Evolutionary conservation across 2,329 filamentous ascomycete species (phyloP), one percentile per base, ranked within the genome.

Genomic region (Monosporascus sp.): DNA sequence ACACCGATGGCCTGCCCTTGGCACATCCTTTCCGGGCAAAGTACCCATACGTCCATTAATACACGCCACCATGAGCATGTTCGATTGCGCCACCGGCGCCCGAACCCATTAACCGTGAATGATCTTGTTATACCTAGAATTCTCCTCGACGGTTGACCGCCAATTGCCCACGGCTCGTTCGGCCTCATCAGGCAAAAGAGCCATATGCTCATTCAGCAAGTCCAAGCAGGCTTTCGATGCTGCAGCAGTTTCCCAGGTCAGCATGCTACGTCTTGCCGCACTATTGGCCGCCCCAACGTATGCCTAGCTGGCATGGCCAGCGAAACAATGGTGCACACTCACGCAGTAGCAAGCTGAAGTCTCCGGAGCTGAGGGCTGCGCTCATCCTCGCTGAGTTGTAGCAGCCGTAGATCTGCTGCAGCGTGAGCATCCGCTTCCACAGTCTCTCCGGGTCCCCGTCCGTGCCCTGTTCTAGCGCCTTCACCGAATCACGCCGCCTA

Each of bases 331-430:
- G n/a, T 27, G 46, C 39, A 20, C 14, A 72, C 74, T 64, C 65
- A 79, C 76, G 76, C 69, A 77, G 74, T 20, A 78, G 56, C 9
- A 72, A 50, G 14, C 67, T 72, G 8, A 69, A 61, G 5, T 74
- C 70, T 22, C 71, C 70, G 0, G 72, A 72, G 42, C 70, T 70
- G 15, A 76, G 62, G 1, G 76, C 76, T 42, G 77, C 67, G 48
- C 75, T 73, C 61, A 79, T 77, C 34, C 76, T 65, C 15, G 75
- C 73, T 18, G 75, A 79, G 27, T 73, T 76, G 57, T 79, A 79
- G 64, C 76, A 79, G 6, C 72, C 72, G 50, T 75, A 79, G 5
- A 65, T 68, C 54, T 68, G 65, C 61, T 79, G 76, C 8, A 79
- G 66, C 47, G 73, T 70, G 2, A 79, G 68, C 76, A 79, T 79